Percentiles rank a stretch among this genome's conserved stretches.
Conservation (phyloP, 2,329 filamentous ascomycete species). For the Cladosporium sphaerospermum region DNA sequence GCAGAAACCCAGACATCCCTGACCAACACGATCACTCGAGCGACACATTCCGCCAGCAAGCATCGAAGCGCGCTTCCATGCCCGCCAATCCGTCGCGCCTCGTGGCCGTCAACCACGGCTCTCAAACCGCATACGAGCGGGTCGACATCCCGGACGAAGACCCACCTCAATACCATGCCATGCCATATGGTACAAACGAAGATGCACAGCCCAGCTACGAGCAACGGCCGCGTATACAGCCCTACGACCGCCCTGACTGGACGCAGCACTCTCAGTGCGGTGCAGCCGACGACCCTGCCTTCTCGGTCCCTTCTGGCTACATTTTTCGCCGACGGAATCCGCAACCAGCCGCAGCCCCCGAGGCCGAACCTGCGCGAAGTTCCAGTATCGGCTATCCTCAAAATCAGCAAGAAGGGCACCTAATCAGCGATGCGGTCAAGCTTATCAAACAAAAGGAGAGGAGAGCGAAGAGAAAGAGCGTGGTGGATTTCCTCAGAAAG, state of each 20-base stretch:
- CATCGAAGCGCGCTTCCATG: not conserved
- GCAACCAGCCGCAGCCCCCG: not conserved
- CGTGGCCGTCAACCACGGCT: conserved; percentile 6
- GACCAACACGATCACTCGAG: not conserved
- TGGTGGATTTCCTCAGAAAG: conserved; percentile 20
- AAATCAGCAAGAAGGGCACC: conserved; percentile 11
- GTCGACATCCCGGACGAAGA: conserved; percentile 4
- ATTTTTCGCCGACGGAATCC: conserved; percentile 9
- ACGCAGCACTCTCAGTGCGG: conserved; percentile 18
- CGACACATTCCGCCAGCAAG: not conserved
- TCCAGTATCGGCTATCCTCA: not conserved
- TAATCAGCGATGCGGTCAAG: conserved; percentile 23
- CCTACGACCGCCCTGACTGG: conserved; percentile 21
- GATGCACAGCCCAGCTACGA: not conserved
- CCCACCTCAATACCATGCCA: conserved; percentile 8
- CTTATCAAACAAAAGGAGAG: conserved; percentile 21
- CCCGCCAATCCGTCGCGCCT: not conserved
- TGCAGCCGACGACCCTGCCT: not conserved
- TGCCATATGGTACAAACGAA: not conserved
- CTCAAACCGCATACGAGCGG: conserved; percentile 10
- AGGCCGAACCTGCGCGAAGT: not conserved
- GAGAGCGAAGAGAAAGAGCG: conserved; percentile 14
- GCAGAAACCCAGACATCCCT: not conserved
- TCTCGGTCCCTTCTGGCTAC: conserved; percentile 2
- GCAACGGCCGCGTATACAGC: conserved; percentile 1